Evolutionary conservation across 2,329 filamentous ascomycete species (phyloP).

Genomic region (Ophiostoma australiae): DNA sequence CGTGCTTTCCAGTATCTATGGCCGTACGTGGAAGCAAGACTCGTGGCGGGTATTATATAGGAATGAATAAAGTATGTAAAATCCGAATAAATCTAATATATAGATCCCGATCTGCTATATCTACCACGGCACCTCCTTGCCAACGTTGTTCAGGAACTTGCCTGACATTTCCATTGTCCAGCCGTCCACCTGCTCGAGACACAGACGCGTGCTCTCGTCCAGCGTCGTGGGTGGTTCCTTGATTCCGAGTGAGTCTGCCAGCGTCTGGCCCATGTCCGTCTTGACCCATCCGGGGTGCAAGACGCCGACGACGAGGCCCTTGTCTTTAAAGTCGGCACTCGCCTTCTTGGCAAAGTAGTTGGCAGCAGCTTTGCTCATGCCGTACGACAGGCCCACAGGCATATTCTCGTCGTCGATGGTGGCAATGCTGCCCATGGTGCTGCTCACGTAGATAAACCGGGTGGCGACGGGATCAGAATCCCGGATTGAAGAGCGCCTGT

Average conservation of each 20-base stretch:
- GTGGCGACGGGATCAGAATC: background rate
- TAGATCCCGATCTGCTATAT: background rate
- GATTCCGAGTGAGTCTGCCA: conserved; percentile 31
- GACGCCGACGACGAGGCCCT: conserved; percentile 30
- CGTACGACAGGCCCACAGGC: conserved; percentile 29
- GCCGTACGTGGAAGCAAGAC: too few relatives aligned
- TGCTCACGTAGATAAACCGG: conserved; percentile 31
- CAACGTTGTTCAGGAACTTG: conserved; percentile 26
- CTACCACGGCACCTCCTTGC: conserved; percentile 31
- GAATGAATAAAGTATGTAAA: too few relatives aligned
- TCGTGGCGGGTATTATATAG: too few relatives aligned
- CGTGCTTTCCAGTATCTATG: too few relatives aligned
- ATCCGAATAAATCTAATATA: too few relatives aligned
- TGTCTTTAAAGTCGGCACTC: conserved; percentile 23
- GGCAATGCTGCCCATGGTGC: conserved; percentile 31
- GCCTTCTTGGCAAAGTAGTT: conserved; percentile 32
- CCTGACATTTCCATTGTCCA: conserved; percentile 25
- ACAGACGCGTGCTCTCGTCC: conserved; percentile 29
- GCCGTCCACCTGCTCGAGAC: conserved; percentile 28
- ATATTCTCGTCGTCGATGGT: conserved; percentile 27
- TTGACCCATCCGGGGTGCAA: conserved; percentile 31
- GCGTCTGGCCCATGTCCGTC: conserved; percentile 30
- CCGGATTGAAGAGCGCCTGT: background rate
- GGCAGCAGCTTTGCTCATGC: conserved; percentile 33
- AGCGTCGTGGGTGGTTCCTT: conserved; percentile 28